These are phyloP conservation scores for Backusella macrospora DNA, from an alignment of 192 early-diverging fungal genomes.

Conservation along the genomic window DNA sequence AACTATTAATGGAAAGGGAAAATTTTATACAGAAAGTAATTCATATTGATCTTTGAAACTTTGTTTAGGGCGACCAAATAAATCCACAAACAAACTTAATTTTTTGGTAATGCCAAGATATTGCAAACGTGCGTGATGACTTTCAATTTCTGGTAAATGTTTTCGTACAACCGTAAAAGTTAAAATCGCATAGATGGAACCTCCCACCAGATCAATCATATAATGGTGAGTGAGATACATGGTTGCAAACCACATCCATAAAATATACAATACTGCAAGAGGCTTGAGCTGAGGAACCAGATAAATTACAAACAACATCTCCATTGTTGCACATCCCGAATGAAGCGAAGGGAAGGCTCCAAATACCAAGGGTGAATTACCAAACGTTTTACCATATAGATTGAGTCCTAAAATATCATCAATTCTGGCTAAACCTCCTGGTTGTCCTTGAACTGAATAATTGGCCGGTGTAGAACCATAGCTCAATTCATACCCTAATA, in stretches of 20 bases:
- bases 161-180: slow-evolving; percentile 51
- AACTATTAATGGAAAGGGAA: neutral
- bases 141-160: slow-evolving; percentile 46
- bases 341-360: slow-evolving; percentile 77
- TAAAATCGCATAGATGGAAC: slow-evolving; percentile 65
- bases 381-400: slow-evolving; percentile 63
- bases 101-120: slow-evolving; percentile 34
- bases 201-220: slow-evolving; percentile 69
- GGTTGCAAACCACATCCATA: slow-evolving; percentile 79
- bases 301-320: slow-evolving; percentile 60
- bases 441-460: slow-evolving; percentile 68
- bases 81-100: neutral
- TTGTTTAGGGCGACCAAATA: slow-evolving; percentile 2
- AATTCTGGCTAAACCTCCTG: slow-evolving; percentile 65
- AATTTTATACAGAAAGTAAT: neutral
- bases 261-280: slow-evolving; percentile 52
- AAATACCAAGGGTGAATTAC: slow-evolving; percentile 71
- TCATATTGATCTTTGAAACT: slow-evolving; percentile 11
- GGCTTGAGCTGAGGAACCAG: slow-evolving; percentile 46
- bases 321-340: slow-evolving; percentile 66
- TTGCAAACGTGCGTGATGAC: slow-evolving; percentile 31
- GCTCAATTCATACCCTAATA: slow-evolving; percentile 65
- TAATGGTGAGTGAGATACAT: slow-evolving; percentile 78
- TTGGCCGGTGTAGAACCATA: slow-evolving; percentile 62
- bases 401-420: slow-evolving; percentile 64